Evolutionary conservation across 2,329 filamentous ascomycete species (phyloP), one percentile per base, ranked within the genome.

Genomic region (Samsoniella hepiali): DNA sequence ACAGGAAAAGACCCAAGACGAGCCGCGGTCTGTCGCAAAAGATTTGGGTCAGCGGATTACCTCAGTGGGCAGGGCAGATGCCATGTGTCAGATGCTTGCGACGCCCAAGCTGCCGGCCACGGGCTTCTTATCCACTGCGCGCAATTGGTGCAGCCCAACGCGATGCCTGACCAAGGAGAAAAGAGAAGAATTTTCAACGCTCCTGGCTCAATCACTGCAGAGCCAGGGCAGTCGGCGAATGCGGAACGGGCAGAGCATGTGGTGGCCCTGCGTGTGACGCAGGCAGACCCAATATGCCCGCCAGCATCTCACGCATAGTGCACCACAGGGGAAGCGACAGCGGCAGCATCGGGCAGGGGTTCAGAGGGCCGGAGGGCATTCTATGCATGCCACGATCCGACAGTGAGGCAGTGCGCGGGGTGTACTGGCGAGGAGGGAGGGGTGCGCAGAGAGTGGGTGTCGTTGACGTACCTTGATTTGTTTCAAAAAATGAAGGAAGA

Each of bases 31-130:
- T 59, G 45, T 59, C 34, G 47, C 45, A 59, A 32, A 40, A 32
- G 47, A 59, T 36, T 51, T 17, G 17, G 57, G 57, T 59, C 57
- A 59, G 57, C 57, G 45, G 57, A 42, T 59, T 59, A 59, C 27
- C 45, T 59, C 45, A 50, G 22, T 50, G 42, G 55, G 13, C 55
- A 10, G 42, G 55, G 13, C 55, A 10, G 36, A 59, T 42, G 34
- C 32, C 57, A 50, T 42, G 45, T 51, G 57, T 59, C 57, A 59
- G 57, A 59, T 59, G 57, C 34, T 49, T 36, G 42, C 31, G 15
- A 44, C 15, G 53, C 53, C 38, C 8, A 56, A 56, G 38, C 36
- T 29, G 51, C 29, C 32, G 6, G 17, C 36, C 55, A 58, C 17
- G 27, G 11, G 38, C 29, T 56, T 36, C 40, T 38, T 6, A 13